A percentile compares a stretch with the other conserved stretches of the same genome.
These are phyloP conservation scores for Trametes polyzona DNA, from an alignment of 1,284 basidiomycete species.

Conservation along the genomic window DNA sequence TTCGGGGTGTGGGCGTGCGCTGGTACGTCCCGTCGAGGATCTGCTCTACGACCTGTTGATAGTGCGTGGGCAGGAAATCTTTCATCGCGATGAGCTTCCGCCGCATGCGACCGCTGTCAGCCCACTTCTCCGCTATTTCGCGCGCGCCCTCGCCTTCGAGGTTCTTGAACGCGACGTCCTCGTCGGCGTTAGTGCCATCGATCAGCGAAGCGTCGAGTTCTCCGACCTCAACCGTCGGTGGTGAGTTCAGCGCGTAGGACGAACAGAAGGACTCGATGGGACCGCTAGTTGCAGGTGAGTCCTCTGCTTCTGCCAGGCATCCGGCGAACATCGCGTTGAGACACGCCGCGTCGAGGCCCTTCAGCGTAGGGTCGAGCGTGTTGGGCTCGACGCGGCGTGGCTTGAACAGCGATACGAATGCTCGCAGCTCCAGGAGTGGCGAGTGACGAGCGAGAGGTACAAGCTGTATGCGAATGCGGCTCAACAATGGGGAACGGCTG, in stretches of 20 bases:
- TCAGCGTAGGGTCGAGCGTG: conserved; percentile 64
- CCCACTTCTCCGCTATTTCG: conserved; percentile 54
- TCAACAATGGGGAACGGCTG: background rate
- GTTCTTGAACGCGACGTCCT: conserved; percentile 60
- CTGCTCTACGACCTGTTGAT: conserved; percentile 32
- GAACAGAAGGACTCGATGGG: background rate
- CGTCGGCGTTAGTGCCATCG: conserved; percentile 31
- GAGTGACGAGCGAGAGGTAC: conserved; percentile 88
- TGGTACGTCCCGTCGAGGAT: conserved; percentile 23
- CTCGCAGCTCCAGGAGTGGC: conserved; percentile 79
- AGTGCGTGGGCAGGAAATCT: conserved; percentile 43
- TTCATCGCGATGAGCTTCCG: conserved; percentile 49
- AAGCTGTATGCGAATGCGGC: conserved; percentile 49
- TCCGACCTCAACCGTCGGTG: conserved; percentile 3
- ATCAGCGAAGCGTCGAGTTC: conserved; percentile 25
- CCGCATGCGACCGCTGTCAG: conserved; percentile 48
- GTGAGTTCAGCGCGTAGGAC: conserved; percentile 3
- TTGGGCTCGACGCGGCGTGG: conserved; percentile 81
- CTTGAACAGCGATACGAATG: conserved; percentile 79
- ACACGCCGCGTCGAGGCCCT: conserved; percentile 71
- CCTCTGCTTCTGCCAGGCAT: conserved; percentile 45
- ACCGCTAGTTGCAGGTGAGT: background rate
- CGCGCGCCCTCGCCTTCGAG: conserved; percentile 56
- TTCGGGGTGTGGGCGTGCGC: background rate
- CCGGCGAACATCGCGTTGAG: conserved; percentile 69